Percentiles rank a stretch among this genome's conserved stretches.
Conservation (phyloP, 2,329 filamentous ascomycete species). For the Clarireedia hainanense region DNA sequence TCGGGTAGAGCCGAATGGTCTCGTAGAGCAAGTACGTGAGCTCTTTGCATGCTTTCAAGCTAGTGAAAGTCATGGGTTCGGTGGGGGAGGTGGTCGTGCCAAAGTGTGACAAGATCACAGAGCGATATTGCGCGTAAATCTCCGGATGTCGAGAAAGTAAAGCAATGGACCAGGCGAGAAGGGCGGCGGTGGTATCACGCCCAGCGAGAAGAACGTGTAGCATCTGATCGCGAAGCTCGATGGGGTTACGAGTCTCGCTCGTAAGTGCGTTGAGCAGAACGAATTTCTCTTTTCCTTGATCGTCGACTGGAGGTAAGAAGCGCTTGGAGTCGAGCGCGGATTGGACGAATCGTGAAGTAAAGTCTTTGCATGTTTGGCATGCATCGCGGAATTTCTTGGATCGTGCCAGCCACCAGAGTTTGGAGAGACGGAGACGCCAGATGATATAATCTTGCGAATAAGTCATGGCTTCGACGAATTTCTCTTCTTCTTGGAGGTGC, state of each 20-base stretch:
- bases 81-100: slow-evolving; percentile 17
- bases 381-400: slow-evolving; percentile 26
- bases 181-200: slow-evolving; percentile 20
- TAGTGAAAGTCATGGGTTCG: slow-evolving; percentile 16
- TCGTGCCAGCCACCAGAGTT: slow-evolving; percentile 23
- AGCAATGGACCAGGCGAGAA: slow-evolving; percentile 30
- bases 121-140: slow-evolving; percentile 35
- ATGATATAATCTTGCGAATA: slow-evolving; percentile 29
- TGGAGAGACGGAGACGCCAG: slow-evolving; percentile 25
- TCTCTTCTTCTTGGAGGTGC: slow-evolving; percentile 19
- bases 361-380: slow-evolving; percentile 21
- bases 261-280: slow-evolving; percentile 42
- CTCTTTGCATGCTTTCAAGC: slow-evolving; percentile 20
- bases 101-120: slow-evolving; percentile 33
- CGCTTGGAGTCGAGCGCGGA: slow-evolving; percentile 14
- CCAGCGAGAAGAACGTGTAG: slow-evolving; percentile 29
- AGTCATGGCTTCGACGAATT: slow-evolving; percentile 34
- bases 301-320: slow-evolving; percentile 21
- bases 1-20: slow-evolving; percentile 27
- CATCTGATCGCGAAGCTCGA: slow-evolving; percentile 31
- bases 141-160: slow-evolving; percentile 37
- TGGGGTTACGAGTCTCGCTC: slow-evolving; percentile 34
- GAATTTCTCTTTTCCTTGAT: slow-evolving; percentile 28
- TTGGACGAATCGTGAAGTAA: slow-evolving; percentile 23
- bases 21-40: slow-evolving; percentile 20